phyloP scores from a whole-genome alignment of 768 basidiomycete genomes.

The Crassisporium funariophilum region DNA sequence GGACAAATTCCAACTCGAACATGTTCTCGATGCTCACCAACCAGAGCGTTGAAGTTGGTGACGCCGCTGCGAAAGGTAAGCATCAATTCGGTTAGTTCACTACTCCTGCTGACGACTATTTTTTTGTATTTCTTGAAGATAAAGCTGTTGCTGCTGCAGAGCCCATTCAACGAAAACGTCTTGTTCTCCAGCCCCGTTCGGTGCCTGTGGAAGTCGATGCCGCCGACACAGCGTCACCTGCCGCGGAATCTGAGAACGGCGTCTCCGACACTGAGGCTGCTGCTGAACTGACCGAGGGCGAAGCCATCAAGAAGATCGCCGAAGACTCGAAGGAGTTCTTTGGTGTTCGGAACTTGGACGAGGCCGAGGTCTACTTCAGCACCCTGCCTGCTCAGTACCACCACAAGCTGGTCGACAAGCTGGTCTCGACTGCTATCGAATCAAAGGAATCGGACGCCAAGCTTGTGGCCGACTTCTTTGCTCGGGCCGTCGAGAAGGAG shows the following conservation, averaged over 20 bases:
- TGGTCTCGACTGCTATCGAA: slow-evolving; percentile 76
- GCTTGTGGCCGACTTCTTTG: slow-evolving; percentile 78
- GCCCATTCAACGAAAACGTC: slow-evolving; percentile 62
- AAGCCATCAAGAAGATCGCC: slow-evolving; percentile 73
- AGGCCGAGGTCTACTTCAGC: slow-evolving; percentile 86
- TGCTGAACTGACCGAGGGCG: slow-evolving; percentile 61
- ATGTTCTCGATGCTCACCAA: slow-evolving; percentile 81
- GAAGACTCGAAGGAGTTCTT: slow-evolving; percentile 90
- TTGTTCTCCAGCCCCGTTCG: slow-evolving; percentile 80
- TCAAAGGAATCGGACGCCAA: slow-evolving; percentile 80
- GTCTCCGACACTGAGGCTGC: slow-evolving; percentile 53
- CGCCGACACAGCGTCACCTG: slow-evolving; percentile 42
- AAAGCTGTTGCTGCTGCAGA: slow-evolving; percentile 42
- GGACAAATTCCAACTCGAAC: slow-evolving; percentile 78
- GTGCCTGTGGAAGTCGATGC: slow-evolving; percentile 53
- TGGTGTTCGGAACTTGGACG: slow-evolving; percentile 78
- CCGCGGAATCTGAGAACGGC: slow-evolving; percentile 50
- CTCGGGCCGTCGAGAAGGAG: slow-evolving; percentile 57
- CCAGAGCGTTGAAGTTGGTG: slow-evolving; percentile 59
- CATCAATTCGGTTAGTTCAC: neutral
- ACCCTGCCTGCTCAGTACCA: slow-evolving; percentile 69
- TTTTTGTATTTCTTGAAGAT: slow-evolving; percentile 2
- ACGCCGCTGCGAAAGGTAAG: slow-evolving; percentile 55
- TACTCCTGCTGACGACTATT: slow-evolving; percentile 3
- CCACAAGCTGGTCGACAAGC: slow-evolving; percentile 67